A percentile compares a stretch with the other conserved stretches of the same genome.
These are phyloP conservation scores for Claviceps arundinis DNA, from an alignment of 2,329 filamentous ascomycete genomes.

Conservation along the genomic window DNA sequence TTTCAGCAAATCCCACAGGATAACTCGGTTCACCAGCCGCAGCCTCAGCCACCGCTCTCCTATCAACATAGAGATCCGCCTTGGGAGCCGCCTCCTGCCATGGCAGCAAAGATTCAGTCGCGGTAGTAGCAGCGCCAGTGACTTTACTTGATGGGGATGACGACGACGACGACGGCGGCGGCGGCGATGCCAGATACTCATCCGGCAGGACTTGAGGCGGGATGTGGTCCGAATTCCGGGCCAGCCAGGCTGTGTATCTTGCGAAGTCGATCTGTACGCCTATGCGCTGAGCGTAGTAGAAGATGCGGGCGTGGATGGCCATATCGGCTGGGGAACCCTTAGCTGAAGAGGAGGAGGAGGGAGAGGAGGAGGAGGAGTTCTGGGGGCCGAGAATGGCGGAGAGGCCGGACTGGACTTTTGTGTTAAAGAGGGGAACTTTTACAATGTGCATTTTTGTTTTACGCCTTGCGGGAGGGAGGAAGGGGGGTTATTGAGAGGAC, in stretches of 20 bases:
- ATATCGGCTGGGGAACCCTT: constrained; percentile 43
- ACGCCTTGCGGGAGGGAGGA: not conserved
- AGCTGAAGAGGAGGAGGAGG: constrained; percentile 1
- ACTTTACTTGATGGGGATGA: not conserved
- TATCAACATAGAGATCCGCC: constrained; percentile 32
- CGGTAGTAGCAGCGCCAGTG: not conserved
- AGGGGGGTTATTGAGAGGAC: not conserved
- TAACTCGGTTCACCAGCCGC: constrained; percentile 47
- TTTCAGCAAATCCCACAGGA: constrained; percentile 70
- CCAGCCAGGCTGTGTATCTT: constrained; percentile 53
- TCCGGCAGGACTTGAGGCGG: constrained; percentile 24
- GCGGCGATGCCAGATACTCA: constrained; percentile 13
- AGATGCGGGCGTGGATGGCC: constrained; percentile 51
- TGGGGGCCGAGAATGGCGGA: constrained; percentile 49
- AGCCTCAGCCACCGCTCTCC: constrained; percentile 14
- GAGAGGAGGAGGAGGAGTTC: constrained; percentile 13
- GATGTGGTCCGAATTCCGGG: constrained; percentile 18
- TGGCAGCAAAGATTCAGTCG: constrained; percentile 14
- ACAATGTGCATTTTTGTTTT: not conserved
- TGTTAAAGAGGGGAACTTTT: not conserved
- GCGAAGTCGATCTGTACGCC: constrained; percentile 48
- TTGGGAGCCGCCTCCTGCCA: constrained; percentile 40
- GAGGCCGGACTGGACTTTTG: constrained; percentile 38
- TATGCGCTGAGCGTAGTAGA: constrained; percentile 46
- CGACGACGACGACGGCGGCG: not conserved